phyloP scores from a whole-genome alignment of 2,329 filamentous ascomycete genomes.

The Diaporthe ampelina region DNA sequence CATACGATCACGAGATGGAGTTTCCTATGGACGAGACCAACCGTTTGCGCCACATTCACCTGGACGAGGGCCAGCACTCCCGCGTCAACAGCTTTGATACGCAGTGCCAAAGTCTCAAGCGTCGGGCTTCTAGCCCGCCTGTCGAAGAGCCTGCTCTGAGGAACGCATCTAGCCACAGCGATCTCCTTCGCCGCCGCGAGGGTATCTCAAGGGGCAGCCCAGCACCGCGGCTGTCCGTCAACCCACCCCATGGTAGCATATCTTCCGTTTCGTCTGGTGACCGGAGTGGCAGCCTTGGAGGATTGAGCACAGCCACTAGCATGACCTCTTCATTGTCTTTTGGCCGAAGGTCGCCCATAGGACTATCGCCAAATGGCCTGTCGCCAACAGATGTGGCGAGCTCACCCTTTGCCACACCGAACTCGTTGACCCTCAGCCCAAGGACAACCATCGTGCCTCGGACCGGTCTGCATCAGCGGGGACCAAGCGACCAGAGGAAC shows the following conservation, averaged over 20 bases:
- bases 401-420: constrained; percentile 64
- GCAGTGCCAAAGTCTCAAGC: constrained; percentile 64
- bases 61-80: constrained; percentile 56
- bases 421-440: constrained; percentile 65
- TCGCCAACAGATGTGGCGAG: constrained; percentile 61
- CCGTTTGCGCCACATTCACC: constrained; percentile 57
- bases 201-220: constrained; percentile 65
- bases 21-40: constrained; percentile 61
- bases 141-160: constrained; percentile 61
- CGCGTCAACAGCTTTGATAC: constrained; percentile 49
- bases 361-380: constrained; percentile 61
- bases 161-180: constrained; percentile 55
- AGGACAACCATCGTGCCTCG: constrained; percentile 59
- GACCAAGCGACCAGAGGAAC: constrained; percentile 57
- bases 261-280: constrained; percentile 60
- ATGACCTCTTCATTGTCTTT: constrained; percentile 59
- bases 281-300: constrained; percentile 63
- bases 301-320: constrained; percentile 58
- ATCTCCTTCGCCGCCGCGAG: constrained; percentile 64
- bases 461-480: constrained; percentile 59
- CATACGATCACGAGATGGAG: constrained; percentile 63
- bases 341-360: constrained; percentile 61
- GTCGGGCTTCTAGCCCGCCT: constrained; percentile 68
- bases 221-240: constrained; percentile 62
- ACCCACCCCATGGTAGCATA: constrained; percentile 56